Conservation (phyloP, 2,329 filamentous ascomycete genomes). For the Ophiobolus disseminans region DNA sequence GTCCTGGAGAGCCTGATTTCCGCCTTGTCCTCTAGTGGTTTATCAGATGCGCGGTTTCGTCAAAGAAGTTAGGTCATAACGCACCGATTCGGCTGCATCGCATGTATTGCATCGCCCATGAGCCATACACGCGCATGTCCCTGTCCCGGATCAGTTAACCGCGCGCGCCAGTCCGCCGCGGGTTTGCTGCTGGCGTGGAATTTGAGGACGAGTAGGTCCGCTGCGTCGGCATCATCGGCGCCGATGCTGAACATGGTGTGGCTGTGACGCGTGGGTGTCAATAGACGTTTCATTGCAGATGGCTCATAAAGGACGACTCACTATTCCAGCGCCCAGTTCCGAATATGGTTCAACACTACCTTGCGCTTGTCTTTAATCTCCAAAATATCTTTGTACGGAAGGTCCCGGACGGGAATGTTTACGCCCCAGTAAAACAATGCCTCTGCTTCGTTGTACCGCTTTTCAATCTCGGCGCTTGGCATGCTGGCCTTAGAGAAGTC, state of each 20-base stretch:
- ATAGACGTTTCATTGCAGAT: too few relatives aligned
- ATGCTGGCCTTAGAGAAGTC: too few relatives aligned
- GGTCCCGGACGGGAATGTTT: background rate
- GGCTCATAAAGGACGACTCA: too few relatives aligned
- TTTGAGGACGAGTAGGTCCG: background rate
- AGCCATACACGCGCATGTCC: slow-evolving; percentile 3
- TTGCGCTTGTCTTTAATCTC: background rate
- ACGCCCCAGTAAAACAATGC: background rate
- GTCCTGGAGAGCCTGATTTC: slow-evolving; percentile 1
- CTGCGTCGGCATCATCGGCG: background rate
- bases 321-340: slow-evolving; percentile 4
- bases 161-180: background rate
- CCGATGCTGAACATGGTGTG: background rate
- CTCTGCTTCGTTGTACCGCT: background rate
- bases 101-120: slow-evolving; percentile 3
- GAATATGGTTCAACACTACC: background rate
- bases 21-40: slow-evolving; percentile 1
- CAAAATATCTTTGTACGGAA: background rate
- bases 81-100: slow-evolving; percentile 4
- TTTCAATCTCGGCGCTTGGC: too few relatives aligned
- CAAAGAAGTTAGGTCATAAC: background rate
- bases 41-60: background rate
- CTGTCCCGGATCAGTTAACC: background rate
- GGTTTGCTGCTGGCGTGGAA: background rate
- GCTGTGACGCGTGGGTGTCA: background rate